Base-by-base conservation (phyloP, 495 filamentous ascomycete species). In the Neurospora discreta region DNA sequence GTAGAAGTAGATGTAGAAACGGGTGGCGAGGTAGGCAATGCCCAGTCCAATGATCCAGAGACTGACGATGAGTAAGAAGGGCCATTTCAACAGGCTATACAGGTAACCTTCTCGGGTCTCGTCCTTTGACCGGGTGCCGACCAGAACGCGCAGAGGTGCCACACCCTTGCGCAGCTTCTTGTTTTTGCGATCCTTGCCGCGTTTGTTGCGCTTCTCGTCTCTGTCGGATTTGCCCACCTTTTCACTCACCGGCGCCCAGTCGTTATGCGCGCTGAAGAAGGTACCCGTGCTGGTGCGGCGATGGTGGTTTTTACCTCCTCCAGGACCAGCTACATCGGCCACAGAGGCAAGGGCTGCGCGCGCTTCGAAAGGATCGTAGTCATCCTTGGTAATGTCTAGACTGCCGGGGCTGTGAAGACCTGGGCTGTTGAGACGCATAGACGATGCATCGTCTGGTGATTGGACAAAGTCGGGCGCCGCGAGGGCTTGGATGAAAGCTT, bases 51-150 rank as follows among this genome's bases (percentile, higher is more conserved):
- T 68, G 69, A 99, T 88, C 93, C 94, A 98, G 15, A 89, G 87
- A 60, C 90, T 85, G 0, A 97, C 94, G 39, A 90, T 82, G 20
- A 92, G 75, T 39, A 99, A 82, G 72, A 99, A 87, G 7, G 95
- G 96, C 93, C 94, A 98, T 79, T 97, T 97, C 65, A 97, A 82
- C 36, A 98, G 77, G 2, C 85, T 86, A 79, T 99, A 98, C 16
- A 96, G 85, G 75, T 94, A 93, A 0, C 95, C 95, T 81, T 99
- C 95, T 68, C 95, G 84, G 3, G 95, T 98, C 81, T 99, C 95
- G 79, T 99, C 95, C 73, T 89, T 92, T 69, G 89, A 90, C 69
- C 91, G 85, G 15, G 78, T 74, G 20, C 83, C 81, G 5, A 83
- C 71, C 36, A 77, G 69, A n/a, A 23, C 39, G 20, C 72, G 67